These are phyloP conservation scores for Phaffomyces antillensis DNA, from an alignment of 805 yeast species.

Conservation along the genomic window DNA sequence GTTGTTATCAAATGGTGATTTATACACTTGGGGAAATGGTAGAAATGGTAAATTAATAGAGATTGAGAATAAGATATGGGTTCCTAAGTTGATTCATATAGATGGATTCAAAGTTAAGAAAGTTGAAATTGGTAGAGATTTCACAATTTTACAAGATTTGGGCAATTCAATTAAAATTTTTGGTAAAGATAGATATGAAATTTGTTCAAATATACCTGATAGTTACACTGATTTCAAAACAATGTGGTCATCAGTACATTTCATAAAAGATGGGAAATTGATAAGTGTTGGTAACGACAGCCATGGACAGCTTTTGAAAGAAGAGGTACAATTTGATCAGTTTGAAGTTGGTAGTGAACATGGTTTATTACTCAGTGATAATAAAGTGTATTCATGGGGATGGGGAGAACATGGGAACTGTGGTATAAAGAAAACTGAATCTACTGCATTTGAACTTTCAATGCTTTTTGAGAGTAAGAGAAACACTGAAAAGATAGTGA, in stretches of 20 bases:
- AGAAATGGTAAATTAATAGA: conserved; percentile 49
- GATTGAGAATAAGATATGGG: conserved; percentile 10
- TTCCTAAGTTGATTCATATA: conserved; percentile 6
- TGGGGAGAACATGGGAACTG: conserved; percentile 99
- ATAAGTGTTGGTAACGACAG: conserved; percentile 66
- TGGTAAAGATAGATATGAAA: conserved; percentile 30
- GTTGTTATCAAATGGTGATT: conserved; percentile 31
- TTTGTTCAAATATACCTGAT: conserved; percentile 2
- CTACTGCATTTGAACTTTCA: conserved; percentile 28
- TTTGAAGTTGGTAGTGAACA: conserved; percentile 77
- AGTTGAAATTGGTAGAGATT: conserved; percentile 49
- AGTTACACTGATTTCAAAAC: conserved; percentile 27
- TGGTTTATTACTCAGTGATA: conserved; percentile 39
- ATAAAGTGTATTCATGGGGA: conserved; percentile 72
- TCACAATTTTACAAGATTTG: conserved; percentile 32
- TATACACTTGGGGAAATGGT: conserved; percentile 65
- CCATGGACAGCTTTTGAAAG: conserved; percentile 55
- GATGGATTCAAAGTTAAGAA: not conserved
- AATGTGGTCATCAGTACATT: conserved; percentile 82
- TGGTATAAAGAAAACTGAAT: conserved; percentile 33
- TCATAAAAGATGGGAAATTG: conserved; percentile 26
- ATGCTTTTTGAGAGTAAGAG: conserved; percentile 26
- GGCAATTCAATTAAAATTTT: conserved; percentile 13
- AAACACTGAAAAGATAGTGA: conserved; percentile 24
- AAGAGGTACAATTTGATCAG: conserved; percentile 17